phyloP scores from a whole-genome alignment of 148 eudicot genomes.

The Vaccinium darrowii region DNA sequence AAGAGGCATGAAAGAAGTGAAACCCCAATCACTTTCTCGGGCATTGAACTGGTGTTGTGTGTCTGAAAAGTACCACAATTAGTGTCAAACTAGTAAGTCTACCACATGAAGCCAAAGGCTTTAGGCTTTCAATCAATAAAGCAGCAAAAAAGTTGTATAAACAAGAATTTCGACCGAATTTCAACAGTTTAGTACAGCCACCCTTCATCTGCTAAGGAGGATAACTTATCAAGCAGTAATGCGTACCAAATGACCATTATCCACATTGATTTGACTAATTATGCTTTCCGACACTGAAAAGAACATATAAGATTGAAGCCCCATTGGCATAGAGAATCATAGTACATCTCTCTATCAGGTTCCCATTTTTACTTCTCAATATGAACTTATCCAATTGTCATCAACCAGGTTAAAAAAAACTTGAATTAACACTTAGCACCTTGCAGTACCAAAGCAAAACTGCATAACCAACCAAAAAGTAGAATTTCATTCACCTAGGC shows the following conservation, averaged over 20 bases:
- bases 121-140: not conserved
- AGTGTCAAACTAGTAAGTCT: not conserved
- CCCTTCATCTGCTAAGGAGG: not conserved
- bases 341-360: not conserved
- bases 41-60: constrained; percentile 93
- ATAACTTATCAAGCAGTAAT: too few species aligned
- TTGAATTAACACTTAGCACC: not conserved
- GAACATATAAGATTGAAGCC: not conserved
- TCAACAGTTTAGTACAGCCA: not conserved
- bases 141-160: not conserved
- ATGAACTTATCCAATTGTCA: not conserved
- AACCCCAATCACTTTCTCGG: constrained; percentile 98
- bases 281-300: not conserved
- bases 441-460: not conserved
- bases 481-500: not conserved
- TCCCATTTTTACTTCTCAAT: not conserved
- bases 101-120: constrained; percentile 8
- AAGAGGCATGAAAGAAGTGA: constrained; percentile 95
- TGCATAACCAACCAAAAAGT: not conserved
- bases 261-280: not conserved
- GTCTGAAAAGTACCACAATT: constrained; percentile 42
- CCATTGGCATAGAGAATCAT: not conserved
- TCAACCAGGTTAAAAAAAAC: too few species aligned
- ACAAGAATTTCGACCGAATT: not conserved
- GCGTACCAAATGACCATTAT: not conserved